Base-by-base conservation (phyloP, 2,329 filamentous ascomycete genomes). In the Ophiognomonia clavigignenti-juglandacearum region DNA sequence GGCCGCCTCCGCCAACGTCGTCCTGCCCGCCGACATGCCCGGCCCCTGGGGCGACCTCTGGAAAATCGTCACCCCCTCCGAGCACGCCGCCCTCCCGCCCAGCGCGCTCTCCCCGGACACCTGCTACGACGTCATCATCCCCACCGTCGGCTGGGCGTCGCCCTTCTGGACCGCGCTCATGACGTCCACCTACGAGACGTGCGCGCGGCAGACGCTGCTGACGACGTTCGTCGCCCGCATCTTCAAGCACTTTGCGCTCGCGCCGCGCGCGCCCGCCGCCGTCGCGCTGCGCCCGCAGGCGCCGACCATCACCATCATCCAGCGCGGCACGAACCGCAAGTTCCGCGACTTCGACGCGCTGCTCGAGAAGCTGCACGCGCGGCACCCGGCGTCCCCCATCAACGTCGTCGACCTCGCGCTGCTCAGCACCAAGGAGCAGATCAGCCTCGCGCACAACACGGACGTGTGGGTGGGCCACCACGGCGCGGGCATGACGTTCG, bases 401-500 rank as follows among this genome's bases (percentile, higher is more conserved):
- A 43, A 57, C n/a, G 19, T 53, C n/a, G 43, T 54, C 16, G 51
- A 56, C 44, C 52, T 59, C 14, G 54, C 53, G 2, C 38, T 32
- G 2, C 18, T 57, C 18, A 38, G 22, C 6, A 45, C 57, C 20
- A 37, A 34, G 10, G 52, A 57, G 40, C 57, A 59, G 52, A 19
- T 59, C 18, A 37, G 29, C 6, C 27, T 57, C 20, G 48, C 52
- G 10, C 39, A 48, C 19, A n/a, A 40, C 3, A 59, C 54, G 2
- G 53, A 56, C 36, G 51, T 59, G 3, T 43, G 58, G 18, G 45
- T 59, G 1, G 57, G 56, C 11, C 44, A 56, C 27, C 54, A 50
- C 16, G 57, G 57, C 5, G 57, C 57, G 1, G 57, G 55, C 6
- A 45, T 59, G 45, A 58, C 54, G n/a, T 53, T 57, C 43, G 52